phyloP scores from a whole-genome alignment of 176 grass and related monocot genomes.

The Paspalum notatum region DNA sequence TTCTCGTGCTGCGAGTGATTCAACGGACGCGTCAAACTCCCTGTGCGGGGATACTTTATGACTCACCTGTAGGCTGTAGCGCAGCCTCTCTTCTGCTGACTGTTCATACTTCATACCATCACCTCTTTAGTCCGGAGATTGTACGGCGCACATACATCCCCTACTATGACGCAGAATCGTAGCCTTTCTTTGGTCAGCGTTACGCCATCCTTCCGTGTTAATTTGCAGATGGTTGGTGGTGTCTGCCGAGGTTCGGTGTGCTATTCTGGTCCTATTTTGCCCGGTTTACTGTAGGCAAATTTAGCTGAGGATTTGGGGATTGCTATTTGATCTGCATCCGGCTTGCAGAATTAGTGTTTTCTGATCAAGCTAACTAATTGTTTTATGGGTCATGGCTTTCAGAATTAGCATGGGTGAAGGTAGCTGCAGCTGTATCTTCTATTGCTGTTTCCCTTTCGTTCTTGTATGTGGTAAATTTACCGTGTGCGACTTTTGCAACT shows the following conservation, averaged over 20 bases:
- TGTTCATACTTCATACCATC: not conserved
- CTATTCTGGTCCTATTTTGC: not conserved
- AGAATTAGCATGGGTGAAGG: not conserved
- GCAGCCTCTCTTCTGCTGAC: constrained; percentile 31
- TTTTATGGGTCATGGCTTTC: not conserved
- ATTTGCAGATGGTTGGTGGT: not conserved
- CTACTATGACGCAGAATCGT: constrained; percentile 29
- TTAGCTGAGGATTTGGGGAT: not conserved
- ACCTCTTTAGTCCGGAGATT: not conserved
- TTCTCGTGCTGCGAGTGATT: constrained; percentile 5
- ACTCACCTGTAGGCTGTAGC: too few species aligned
- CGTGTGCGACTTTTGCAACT: too few species aligned
- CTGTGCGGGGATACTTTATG: too few species aligned
- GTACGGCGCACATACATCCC: not conserved
- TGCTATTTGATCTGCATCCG: not conserved
- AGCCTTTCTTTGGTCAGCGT: constrained; percentile 39
- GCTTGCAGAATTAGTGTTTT: not conserved
- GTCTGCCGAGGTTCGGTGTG: not conserved
- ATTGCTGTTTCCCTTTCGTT: not conserved
- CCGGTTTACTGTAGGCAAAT: not conserved
- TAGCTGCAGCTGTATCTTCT: not conserved
- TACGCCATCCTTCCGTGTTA: constrained; percentile 19
- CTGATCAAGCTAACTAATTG: not conserved
- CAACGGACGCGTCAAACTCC: constrained; percentile 43
- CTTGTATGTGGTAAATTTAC: not conserved